Conservation (phyloP, 2,329 filamentous ascomycete genomes). For the Pseudocercospora eumusae region DNA sequence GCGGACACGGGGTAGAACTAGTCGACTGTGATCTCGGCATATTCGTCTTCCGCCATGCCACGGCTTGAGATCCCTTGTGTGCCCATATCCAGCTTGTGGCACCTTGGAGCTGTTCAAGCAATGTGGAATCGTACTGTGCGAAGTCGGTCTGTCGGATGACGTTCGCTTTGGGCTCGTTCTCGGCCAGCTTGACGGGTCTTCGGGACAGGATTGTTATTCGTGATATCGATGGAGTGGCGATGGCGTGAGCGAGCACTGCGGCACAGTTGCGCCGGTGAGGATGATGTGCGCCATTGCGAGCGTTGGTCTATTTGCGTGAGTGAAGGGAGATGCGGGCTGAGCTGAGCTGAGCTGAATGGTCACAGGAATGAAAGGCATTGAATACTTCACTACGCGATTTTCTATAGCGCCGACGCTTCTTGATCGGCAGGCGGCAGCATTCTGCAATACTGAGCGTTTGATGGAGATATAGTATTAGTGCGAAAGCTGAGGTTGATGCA, state of each 20-base stretch:
- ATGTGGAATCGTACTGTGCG: constrained; percentile 56
- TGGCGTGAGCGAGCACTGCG: constrained; percentile 43
- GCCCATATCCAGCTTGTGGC: constrained; percentile 73
- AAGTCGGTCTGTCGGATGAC: constrained; percentile 72
- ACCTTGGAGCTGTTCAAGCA: constrained; percentile 63
- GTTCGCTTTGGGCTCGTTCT: constrained; percentile 61
- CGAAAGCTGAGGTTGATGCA: too few species aligned
- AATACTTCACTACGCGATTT: neutral
- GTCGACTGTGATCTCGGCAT: constrained; percentile 68
- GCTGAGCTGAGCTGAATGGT: neutral
- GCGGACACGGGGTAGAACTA: constrained; percentile 66
- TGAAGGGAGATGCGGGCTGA: neutral
- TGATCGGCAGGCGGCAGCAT: neutral
- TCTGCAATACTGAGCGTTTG: neutral
- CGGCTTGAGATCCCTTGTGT: constrained; percentile 60
- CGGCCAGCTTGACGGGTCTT: constrained; percentile 63
- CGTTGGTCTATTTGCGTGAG: too few species aligned
- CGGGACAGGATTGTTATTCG: constrained; percentile 70
- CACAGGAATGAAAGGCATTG: neutral
- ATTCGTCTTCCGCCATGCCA: constrained; percentile 43
- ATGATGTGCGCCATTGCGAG: constrained; percentile 43
- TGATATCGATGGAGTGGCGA: constrained; percentile 52
- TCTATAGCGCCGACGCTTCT: neutral
- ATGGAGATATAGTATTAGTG: too few species aligned
- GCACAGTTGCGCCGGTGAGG: constrained; percentile 48